These are phyloP conservation scores for Diplocarpon rosae DNA, from an alignment of 2,329 filamentous ascomycete species.

Conservation along the genomic window DNA sequence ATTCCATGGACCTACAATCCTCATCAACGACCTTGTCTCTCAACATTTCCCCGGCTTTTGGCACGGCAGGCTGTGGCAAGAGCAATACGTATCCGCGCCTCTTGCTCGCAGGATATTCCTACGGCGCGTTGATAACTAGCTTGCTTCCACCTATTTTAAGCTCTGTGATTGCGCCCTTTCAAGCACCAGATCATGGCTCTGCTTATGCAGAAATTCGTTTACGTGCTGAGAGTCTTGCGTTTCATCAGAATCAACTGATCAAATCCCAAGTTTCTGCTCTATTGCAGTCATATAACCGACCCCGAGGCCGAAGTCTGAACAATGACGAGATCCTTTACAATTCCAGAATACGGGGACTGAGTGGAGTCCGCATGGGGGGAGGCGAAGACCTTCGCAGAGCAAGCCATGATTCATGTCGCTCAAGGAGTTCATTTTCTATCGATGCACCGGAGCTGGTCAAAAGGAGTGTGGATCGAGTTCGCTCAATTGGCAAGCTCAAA, in stretches of 20 bases:
- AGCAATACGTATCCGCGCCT: slow-evolving; percentile 27
- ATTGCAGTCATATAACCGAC: slow-evolving; percentile 7
- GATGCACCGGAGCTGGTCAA: slow-evolving; percentile 28
- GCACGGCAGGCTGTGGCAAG: background rate
- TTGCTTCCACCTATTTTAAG: slow-evolving; percentile 49
- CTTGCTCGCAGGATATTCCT: slow-evolving; percentile 76
- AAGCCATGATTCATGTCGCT: slow-evolving; percentile 27
- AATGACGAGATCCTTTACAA: slow-evolving; percentile 10
- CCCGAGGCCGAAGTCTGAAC: slow-evolving; percentile 14
- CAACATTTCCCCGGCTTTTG: background rate
- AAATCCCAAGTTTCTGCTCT: slow-evolving; percentile 12
- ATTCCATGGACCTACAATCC: slow-evolving; percentile 5
- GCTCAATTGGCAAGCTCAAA: slow-evolving; percentile 22
- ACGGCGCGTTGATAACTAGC: slow-evolving; percentile 73
- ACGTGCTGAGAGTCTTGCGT: slow-evolving; percentile 57
- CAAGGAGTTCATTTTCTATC: slow-evolving; percentile 20
- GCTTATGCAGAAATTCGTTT: slow-evolving; percentile 57
- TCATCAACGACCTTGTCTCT: background rate
- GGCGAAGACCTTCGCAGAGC: slow-evolving; percentile 27
- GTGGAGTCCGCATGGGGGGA: slow-evolving; percentile 23
- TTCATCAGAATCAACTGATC: slow-evolving; percentile 39
- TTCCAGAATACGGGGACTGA: slow-evolving; percentile 15
- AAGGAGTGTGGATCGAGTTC: slow-evolving; percentile 31
- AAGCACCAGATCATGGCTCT: slow-evolving; percentile 45
- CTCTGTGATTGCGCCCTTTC: slow-evolving; percentile 38